phyloP scores from a whole-genome alignment of 306 rosid species.

The Hippophae rhamnoides region DNA sequence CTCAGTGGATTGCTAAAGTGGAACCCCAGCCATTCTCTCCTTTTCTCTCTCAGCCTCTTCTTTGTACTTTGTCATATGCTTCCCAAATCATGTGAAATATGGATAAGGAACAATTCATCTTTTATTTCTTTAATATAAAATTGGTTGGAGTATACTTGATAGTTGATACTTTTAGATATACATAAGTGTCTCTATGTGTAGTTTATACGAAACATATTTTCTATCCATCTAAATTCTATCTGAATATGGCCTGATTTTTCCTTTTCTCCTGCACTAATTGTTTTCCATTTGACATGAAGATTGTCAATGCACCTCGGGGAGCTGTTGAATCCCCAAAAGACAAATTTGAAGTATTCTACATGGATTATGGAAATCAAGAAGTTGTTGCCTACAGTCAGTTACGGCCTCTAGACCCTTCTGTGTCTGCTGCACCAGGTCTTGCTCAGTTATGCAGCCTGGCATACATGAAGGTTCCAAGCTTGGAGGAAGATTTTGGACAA shows the following conservation, averaged over 20 bases:
- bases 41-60: too few species aligned
- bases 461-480: slow-evolving; percentile 61
- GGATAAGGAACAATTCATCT: too few species aligned
- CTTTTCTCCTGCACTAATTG: slow-evolving; percentile 7
- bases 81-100: too few species aligned
- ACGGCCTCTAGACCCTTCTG: slow-evolving; percentile 73
- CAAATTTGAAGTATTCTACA: slow-evolving; percentile 78
- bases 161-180: too few species aligned
- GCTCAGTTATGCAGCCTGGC: slow-evolving; percentile 94
- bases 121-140: too few species aligned
- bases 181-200: too few species aligned
- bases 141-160: too few species aligned
- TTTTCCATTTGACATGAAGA: slow-evolving; percentile 33
- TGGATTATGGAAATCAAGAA: slow-evolving; percentile 95
- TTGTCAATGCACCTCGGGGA: slow-evolving; percentile 85
- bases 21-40: too few species aligned
- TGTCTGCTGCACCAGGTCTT: slow-evolving; percentile 77
- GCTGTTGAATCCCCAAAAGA: slow-evolving; percentile 69
- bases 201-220: too few species aligned
- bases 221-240: background rate
- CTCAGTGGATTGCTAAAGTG: too few species aligned
- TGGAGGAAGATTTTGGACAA: slow-evolving; percentile 88
- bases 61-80: too few species aligned
- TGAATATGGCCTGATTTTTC: background rate
- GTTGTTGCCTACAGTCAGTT: slow-evolving; percentile 54